Conservation (phyloP, 2,329 filamentous ascomycete genomes). For the Xylaria digitata region DNA sequence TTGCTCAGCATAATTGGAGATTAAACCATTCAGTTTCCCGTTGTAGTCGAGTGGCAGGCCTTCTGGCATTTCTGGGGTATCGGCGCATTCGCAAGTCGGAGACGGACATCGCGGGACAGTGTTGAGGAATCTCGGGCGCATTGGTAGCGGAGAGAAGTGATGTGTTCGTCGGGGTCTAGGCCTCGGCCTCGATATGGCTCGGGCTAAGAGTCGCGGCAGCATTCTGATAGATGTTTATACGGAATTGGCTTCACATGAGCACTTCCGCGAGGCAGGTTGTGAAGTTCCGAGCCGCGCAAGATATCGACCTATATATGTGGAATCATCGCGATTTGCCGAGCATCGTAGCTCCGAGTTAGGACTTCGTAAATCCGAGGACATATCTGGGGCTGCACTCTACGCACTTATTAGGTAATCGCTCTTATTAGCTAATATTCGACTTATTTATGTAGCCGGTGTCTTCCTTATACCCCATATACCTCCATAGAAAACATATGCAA, state of each 20-base stretch:
- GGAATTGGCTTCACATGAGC: not conserved
- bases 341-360: constrained; percentile 32
- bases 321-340: not conserved
- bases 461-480: no score
- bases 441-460: no score
- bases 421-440: no score
- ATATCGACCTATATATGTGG: not conserved
- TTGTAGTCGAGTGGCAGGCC: constrained; percentile 80
- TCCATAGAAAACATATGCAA: no score
- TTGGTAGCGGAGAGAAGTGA: not conserved
- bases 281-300: not conserved
- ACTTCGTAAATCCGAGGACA: constrained; percentile 36
- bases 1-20: constrained; percentile 83
- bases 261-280: not conserved
- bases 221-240: constrained; percentile 29
- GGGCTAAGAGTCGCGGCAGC: constrained; percentile 42
- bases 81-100: constrained; percentile 80
- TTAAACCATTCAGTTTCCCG: constrained; percentile 77
- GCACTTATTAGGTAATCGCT: no score
- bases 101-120: constrained; percentile 73
- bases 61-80: constrained; percentile 70
- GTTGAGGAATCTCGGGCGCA: constrained; percentile 38
- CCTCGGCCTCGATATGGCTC: constrained; percentile 30
- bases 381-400: no score
- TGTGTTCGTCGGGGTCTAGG: constrained; percentile 7